Evolutionary conservation across 2,329 filamentous ascomycete species (phyloP).

Genomic region (Penicillium sp.): DNA sequence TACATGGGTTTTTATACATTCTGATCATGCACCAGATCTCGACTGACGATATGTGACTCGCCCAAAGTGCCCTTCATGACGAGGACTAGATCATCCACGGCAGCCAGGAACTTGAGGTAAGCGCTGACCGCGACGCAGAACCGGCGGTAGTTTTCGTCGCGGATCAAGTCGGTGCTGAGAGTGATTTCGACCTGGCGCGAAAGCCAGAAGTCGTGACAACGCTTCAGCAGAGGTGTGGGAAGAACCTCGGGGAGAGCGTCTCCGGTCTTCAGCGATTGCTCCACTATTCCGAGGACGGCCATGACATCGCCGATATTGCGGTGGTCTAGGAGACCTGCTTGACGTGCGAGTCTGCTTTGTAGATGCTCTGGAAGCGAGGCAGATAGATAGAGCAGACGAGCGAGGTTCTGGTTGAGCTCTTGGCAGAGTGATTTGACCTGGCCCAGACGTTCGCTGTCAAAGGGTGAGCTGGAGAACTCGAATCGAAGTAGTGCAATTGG

Average conservation of each 20-base stretch:
- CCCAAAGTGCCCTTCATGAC: slow-evolving; percentile 49
- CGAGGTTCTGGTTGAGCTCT: slow-evolving; percentile 35
- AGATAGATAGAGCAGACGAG: slow-evolving; percentile 39
- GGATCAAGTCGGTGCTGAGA: slow-evolving; percentile 37
- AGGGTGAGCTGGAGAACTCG: slow-evolving; percentile 44
- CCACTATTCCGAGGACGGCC: slow-evolving; percentile 51
- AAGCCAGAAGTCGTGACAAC: slow-evolving; percentile 33
- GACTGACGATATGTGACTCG: slow-evolving; percentile 41
- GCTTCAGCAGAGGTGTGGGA: slow-evolving; percentile 49
- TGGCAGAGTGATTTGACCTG: slow-evolving; percentile 37
- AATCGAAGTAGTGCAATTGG: slow-evolving; percentile 38
- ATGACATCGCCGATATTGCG: slow-evolving; percentile 53
- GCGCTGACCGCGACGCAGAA: slow-evolving; percentile 52
- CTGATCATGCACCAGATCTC: slow-evolving; percentile 16
- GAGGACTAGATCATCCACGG: slow-evolving; percentile 50
- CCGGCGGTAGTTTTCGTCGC: slow-evolving; percentile 47
- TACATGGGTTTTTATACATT: background rate
- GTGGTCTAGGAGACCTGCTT: slow-evolving; percentile 47
- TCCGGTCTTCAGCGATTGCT: slow-evolving; percentile 52
- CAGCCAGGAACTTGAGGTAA: slow-evolving; percentile 48
- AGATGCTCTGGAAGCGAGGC: slow-evolving; percentile 40
- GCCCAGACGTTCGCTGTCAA: slow-evolving; percentile 36
- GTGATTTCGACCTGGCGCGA: slow-evolving; percentile 23
- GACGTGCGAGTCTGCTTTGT: slow-evolving; percentile 42
- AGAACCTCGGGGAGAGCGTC: slow-evolving; percentile 52